Base-by-base conservation (phyloP, 495 filamentous ascomycete genomes). In the Mycothermus thermophilus region DNA sequence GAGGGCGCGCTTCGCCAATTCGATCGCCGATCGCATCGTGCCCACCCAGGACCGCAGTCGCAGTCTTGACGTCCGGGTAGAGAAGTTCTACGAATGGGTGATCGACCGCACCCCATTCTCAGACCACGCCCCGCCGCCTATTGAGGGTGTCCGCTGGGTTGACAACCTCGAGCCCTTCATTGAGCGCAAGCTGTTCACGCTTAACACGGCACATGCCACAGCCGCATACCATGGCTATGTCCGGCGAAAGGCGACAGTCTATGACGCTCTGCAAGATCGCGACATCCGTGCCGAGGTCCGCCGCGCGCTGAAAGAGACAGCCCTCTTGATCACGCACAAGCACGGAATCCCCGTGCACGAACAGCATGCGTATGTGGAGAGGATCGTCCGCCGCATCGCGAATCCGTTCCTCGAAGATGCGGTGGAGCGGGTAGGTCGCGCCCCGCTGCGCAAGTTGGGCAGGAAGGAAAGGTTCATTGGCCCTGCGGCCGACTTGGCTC, bases 21-120 rank as follows among this genome's bases (percentile, higher is more conserved):
- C 84, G 32, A 87, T 90, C 42, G 93, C 96, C 51, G 90, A 97
- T 64, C 84, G 90, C 19, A 97, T 97, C 50, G 90, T 95, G 8
- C 90, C 92, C 6, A 76, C 76, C 27, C 86, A 94, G 64, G 74
- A 79, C 41, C 67, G 77, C 18, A 66, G 81, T 53, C 63, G 72
- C 13, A 85, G 84, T 25, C 67, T 95, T 25, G 80, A 95, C 49
- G 90, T 97, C 42, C 83, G 78, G 47, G 86, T 97, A 40, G 90
- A 97, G 70, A 83, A 83, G 60, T 97, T 93, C 74, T 93, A 80
- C 66, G 90, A 97, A 60, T 97, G 90, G 90, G 90, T 86, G 8
- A 86, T 95, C 29, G 90, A 97, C 48, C 56, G 70, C 50, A 77
- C 72, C 2, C 87, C 85, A 0, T 95, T 93, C 62, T 62, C 72